phyloP scores from a whole-genome alignment of 1,284 basidiomycete genomes.

The Meira nashicola region DNA sequence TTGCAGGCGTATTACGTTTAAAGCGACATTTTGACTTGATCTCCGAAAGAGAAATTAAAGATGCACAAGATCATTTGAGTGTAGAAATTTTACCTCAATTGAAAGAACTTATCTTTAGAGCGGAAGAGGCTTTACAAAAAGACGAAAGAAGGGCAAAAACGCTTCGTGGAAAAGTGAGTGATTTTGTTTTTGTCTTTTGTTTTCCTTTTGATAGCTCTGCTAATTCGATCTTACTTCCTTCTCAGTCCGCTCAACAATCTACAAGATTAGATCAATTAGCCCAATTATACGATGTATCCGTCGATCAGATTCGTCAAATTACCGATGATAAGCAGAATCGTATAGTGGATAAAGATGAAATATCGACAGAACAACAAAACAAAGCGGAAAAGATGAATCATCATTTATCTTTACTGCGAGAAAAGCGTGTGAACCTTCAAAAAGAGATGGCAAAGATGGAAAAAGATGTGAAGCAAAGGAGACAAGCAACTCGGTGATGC shows the following conservation, averaged over 20 bases:
- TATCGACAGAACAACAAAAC: too few species aligned
- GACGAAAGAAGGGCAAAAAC: slow-evolving; percentile 14
- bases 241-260: slow-evolving; percentile 1
- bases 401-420: too few species aligned
- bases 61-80: slow-evolving; percentile 14
- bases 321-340: too few species aligned
- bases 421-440: too few species aligned
- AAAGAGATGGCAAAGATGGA: too few species aligned
- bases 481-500: too few species aligned
- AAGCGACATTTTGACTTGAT: slow-evolving; percentile 18
- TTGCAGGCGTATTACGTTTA: slow-evolving; percentile 10
- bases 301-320: background rate
- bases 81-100: slow-evolving; percentile 19
- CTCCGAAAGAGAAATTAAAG: slow-evolving; percentile 14
- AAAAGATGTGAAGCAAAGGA: too few species aligned
- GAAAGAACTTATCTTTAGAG: slow-evolving; percentile 16
- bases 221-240: background rate
- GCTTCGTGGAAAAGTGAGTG: slow-evolving; percentile 14
- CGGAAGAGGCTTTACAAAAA: slow-evolving; percentile 15
- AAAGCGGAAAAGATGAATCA: too few species aligned
- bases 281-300: background rate
- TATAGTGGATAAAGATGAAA: too few species aligned
- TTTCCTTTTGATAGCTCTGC: background rate
- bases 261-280: slow-evolving; percentile 4
- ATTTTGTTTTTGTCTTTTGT: background rate